Evolutionary conservation across 176 grass and related monocot species (phyloP).

Genomic region (Hordeum marinum): DNA sequence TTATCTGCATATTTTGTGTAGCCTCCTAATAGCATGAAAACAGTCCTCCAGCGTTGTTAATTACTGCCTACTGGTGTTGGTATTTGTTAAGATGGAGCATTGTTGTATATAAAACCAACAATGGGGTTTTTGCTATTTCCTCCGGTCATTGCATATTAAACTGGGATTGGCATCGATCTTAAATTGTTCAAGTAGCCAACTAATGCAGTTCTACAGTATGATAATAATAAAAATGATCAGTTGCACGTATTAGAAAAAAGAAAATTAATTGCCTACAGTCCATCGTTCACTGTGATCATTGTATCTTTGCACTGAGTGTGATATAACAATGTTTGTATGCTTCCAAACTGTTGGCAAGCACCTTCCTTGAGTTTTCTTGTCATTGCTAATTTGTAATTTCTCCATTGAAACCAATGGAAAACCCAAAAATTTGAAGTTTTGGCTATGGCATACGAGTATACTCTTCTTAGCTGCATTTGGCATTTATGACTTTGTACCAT

Average conservation of each 20-base stretch:
- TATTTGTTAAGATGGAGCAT: background rate
- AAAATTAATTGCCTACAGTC: background rate
- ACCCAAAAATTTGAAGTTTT: background rate
- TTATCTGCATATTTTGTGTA: background rate
- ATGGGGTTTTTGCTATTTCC: background rate
- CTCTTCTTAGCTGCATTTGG: background rate
- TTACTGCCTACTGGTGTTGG: background rate
- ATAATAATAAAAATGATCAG: background rate
- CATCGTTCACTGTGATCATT: background rate
- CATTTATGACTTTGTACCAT: background rate
- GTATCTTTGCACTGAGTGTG: background rate
- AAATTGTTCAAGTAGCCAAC: background rate
- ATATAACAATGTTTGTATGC: background rate
- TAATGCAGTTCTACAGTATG: background rate
- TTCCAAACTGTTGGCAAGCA: background rate
- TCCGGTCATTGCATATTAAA: background rate
- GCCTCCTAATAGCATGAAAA: background rate
- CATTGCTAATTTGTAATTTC: background rate
- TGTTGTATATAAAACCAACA: background rate
- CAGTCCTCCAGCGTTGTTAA: background rate
- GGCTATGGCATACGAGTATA: background rate
- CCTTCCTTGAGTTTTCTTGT: background rate
- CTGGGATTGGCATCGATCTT: background rate
- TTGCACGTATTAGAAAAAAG: background rate
- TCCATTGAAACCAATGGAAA: background rate